Base-by-base conservation (phyloP, 805 yeast genomes). In the Teunomyces aglyptinius region DNA sequence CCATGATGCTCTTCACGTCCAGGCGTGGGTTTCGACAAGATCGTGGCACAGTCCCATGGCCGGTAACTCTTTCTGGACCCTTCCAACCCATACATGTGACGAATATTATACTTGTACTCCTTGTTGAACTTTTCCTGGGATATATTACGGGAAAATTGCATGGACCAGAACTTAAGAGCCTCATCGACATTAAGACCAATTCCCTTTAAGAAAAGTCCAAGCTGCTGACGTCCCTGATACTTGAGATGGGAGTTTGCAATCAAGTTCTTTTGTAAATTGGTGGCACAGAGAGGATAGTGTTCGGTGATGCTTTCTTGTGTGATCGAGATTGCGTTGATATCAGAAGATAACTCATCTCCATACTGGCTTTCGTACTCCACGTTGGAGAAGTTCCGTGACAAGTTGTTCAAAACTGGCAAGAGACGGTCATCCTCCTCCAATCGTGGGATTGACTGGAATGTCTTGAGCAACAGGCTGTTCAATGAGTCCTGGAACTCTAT, bases 401-500 rank as follows among this genome's bases (percentile, higher is more conserved):
- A 66, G 58, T 91, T 90, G 57, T 82, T 82, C 51, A 94, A 72
- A 24, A 94, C 81, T 0, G 97, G 97, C 43, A 90, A 69, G 38
- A 94, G 68, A 48, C 99, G 75, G 61, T 90, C 95, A 59, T 90
- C 97, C 68, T 92, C 98, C 59, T 90, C 96, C 46, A 92, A 70
- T 8, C 91, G 76, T 5, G 96, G 95, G 45, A 90, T 69, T 16
- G 86, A 78, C 59, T 86, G 86, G 56, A 89, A 83, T 0, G 97
- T 88, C 40, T 74, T 67, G 18, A 82, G 67, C 52, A 94, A 71
- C 16, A 82, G 80, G 13, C 65, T 60, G 2, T 64, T 61, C 44
- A 91, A 68, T 46, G 70, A 63, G 33, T 71, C 75, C 29, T 80
- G 70, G 62, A 85, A 92, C 60, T 89, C 96, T 35, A 74, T 77